Evolutionary conservation across 192 early-diverging fungal genomes (phyloP).

Genomic region (Rhizophagus prolifer): DNA sequence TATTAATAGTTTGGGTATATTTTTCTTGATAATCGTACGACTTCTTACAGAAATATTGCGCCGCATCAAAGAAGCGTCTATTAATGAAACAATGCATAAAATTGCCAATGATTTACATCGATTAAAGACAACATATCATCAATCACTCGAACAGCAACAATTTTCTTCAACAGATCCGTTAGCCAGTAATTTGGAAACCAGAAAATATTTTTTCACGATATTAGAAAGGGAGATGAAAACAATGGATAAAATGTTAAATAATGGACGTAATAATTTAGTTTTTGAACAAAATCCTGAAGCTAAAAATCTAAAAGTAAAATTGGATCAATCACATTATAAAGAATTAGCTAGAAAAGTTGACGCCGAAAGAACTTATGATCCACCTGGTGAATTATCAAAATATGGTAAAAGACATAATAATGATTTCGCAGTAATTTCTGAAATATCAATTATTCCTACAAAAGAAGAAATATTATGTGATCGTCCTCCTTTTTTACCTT

Average conservation of each 20-base stretch:
- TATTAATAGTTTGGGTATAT: not conserved
- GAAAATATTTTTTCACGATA: constrained; percentile 8
- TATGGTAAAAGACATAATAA: constrained; percentile 55
- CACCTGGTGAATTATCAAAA: constrained; percentile 35
- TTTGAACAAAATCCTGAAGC: no score
- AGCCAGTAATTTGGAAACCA: not conserved
- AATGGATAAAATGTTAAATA: constrained; percentile 14
- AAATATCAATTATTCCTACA: constrained; percentile 57
- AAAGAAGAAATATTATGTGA: constrained; percentile 44
- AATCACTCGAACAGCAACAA: constrained; percentile 9
- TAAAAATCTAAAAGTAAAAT: no score
- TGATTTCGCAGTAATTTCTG: constrained; percentile 42
- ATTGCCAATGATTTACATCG: not conserved
- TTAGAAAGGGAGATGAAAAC: constrained; percentile 14
- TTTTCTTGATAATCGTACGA: constrained; percentile 36
- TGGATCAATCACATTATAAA: no score
- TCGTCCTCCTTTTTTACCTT: constrained; percentile 48
- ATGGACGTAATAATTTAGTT: no score
- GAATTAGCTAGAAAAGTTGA: not conserved
- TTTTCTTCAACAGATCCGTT: constrained; percentile 14
- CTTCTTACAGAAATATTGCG: constrained; percentile 38
- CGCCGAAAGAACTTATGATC: not conserved
- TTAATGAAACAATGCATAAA: constrained; percentile 9
- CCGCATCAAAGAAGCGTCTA: constrained; percentile 36
- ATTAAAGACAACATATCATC: no score